phyloP scores from a whole-genome alignment of 129 eudicot genomes.

The Lactuca sativa region DNA sequence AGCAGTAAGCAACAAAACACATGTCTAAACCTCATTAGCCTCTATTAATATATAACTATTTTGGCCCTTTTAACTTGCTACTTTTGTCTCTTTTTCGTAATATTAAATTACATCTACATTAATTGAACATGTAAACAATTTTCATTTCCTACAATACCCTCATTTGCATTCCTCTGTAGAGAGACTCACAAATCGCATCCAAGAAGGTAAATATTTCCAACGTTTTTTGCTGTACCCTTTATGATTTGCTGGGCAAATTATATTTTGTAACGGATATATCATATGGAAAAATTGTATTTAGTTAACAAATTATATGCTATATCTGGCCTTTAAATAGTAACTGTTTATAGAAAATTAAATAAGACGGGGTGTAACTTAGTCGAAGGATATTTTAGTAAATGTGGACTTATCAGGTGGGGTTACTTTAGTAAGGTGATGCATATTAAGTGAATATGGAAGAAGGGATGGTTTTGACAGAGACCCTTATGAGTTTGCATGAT shows the following conservation, averaged over 20 bases:
- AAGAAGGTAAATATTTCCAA: background rate
- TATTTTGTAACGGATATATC: no score
- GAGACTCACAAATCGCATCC: background rate
- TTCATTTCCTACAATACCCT: conserved; percentile 23
- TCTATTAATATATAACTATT: conserved; percentile 22
- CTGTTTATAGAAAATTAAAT: background rate
- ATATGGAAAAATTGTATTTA: no score
- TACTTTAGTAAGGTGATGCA: conserved; percentile 22
- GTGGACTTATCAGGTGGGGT: conserved; percentile 8
- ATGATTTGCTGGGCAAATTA: no score
- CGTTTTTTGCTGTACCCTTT: background rate
- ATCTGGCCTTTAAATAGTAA: no score
- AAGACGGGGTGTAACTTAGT: background rate
- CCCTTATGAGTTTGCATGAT: conserved; percentile 20
- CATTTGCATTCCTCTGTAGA: background rate
- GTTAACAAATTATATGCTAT: no score
- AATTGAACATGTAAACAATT: conserved; percentile 19
- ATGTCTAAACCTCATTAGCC: conserved; percentile 27
- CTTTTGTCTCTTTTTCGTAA: conserved; percentile 10
- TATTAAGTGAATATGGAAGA: conserved; percentile 23
- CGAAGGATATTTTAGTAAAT: conserved; percentile 38
- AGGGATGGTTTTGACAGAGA: conserved; percentile 34
- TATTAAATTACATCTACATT: conserved; percentile 25
- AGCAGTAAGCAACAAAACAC: conserved; percentile 33
- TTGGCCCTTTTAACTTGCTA: conserved; percentile 13